phyloP scores from a whole-genome alignment of 2,329 filamentous ascomycete genomes.

The Microdochium bolleyi region DNA sequence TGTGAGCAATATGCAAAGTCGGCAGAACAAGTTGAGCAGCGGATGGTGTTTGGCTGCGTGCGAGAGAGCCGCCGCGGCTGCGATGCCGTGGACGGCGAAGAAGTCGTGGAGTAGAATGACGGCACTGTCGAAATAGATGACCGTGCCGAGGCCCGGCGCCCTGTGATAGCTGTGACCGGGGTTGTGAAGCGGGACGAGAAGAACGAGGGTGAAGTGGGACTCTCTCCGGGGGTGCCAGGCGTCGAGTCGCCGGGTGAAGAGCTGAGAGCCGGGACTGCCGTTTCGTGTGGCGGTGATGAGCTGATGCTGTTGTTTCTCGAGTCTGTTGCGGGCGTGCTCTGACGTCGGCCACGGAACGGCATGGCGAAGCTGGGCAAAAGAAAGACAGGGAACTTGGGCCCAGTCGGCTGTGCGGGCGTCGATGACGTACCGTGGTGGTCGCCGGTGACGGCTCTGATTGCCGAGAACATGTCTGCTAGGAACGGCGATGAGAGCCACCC shows the following conservation, averaged over 20 bases:
- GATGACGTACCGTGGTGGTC: background rate
- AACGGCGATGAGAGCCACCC: no score
- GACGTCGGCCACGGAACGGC: conserved; percentile 34
- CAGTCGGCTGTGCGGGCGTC: conserved; percentile 8
- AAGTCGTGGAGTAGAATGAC: conserved; percentile 5
- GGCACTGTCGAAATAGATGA: background rate
- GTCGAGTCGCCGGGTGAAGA: conserved; percentile 26
- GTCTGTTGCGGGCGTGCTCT: conserved; percentile 15
- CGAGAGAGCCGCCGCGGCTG: conserved; percentile 24
- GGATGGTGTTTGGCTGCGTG: conserved; percentile 44
- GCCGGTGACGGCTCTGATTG: background rate
- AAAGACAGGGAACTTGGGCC: conserved; percentile 40
- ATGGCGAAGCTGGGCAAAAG: conserved; percentile 43
- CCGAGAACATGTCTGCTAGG: background rate
- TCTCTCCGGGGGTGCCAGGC: conserved; percentile 13
- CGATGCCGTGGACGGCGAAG: background rate
- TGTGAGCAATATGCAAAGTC: conserved; percentile 55
- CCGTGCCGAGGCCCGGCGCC: conserved; percentile 4
- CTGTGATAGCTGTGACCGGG: background rate
- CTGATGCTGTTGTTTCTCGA: conserved; percentile 12
- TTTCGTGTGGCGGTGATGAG: conserved; percentile 9
- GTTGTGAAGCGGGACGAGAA: conserved; percentile 13
- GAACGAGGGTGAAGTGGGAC: conserved; percentile 13
- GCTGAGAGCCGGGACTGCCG: conserved; percentile 22
- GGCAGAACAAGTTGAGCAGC: conserved; percentile 49